Conservation (phyloP, 768 basidiomycete genomes). For the Psilocybe azurescens region DNA sequence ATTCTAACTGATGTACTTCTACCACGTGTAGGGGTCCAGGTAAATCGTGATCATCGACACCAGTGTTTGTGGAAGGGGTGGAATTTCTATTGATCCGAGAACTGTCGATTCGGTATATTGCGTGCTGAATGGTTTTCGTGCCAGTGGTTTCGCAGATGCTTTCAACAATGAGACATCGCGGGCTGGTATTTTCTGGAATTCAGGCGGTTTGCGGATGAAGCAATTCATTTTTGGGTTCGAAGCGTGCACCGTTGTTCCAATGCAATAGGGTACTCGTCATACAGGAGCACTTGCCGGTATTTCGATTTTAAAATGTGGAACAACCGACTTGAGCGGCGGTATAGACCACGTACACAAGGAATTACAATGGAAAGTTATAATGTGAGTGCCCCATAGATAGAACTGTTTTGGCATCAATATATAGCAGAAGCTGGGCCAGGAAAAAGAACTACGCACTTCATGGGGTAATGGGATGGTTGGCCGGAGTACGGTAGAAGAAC, state of each 20-base stretch:
- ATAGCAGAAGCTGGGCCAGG: not conserved
- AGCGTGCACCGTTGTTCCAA: not conserved
- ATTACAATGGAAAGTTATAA: not conserved
- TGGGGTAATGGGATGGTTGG: not conserved
- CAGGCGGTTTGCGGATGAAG: not conserved
- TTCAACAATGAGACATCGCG: not conserved
- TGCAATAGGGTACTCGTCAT: not conserved
- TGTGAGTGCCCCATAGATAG: not conserved
- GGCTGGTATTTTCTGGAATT: not conserved
- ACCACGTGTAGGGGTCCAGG: not conserved
- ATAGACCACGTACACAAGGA: not conserved
- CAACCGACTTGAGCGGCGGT: not conserved
- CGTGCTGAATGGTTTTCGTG: not conserved
- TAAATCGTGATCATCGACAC: not conserved
- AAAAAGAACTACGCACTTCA: not conserved
- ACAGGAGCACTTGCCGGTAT: not conserved
- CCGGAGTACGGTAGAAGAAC: not conserved
- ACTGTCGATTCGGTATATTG: not conserved
- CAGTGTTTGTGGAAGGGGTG: not conserved
- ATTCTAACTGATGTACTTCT: not conserved
- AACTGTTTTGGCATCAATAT: not conserved
- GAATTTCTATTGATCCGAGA: not conserved
- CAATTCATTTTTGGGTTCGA: not conserved
- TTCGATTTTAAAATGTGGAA: not conserved
- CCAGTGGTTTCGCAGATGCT: not conserved